Evolutionary conservation across 2,329 filamentous ascomycete genomes (phyloP), one percentile per base, ranked within the genome.

Genomic region (Xylaria sp.): DNA sequence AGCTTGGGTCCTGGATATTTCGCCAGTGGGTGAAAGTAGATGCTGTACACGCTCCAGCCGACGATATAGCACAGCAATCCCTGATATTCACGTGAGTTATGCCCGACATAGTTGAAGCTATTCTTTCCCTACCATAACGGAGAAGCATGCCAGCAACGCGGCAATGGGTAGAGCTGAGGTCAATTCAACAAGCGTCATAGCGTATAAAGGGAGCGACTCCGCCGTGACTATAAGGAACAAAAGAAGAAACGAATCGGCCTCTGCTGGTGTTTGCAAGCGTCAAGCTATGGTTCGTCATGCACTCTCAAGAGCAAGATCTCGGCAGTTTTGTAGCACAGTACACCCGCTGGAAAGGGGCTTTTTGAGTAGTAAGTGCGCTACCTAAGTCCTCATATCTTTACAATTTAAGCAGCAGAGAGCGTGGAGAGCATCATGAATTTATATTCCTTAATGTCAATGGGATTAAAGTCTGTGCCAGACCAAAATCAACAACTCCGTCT

Each of bases 1-100:
- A 74, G 8, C 37, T 65, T 74, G 12, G 76, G 76, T 1, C 76
- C 76, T 0, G 76, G 76, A 48, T 74, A 77, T 55, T 73, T 74
- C n/a, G 76, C 71, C 5, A 77, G 64, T 3, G 76, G 74, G 50
- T 78, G 76, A 54, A 76, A 75, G 60, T 74, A 76, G 31, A 78
- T 44, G 25, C 34, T 69, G 51, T 77, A 77, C 15, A 76, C 60
- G 51, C 67, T 69, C 73, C 71, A 72, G 12, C 65, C 66, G n/a
- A 76, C 0, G 28, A 63, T 6, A 46, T 71, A 72, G 13, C 56
- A 65, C 15, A 65, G 25, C n/a, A 56, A 28, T 18, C 67, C 69
- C 69, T 71, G 13, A 4, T 1, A 10, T 41, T 31, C 2, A 54
- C 48, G 34, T 71, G 50, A 71, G 60, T 41, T 44, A 56, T 41